Base-by-base conservation (phyloP, 176 grass and related monocot species). In the Dendrocalamus sinicus region DNA sequence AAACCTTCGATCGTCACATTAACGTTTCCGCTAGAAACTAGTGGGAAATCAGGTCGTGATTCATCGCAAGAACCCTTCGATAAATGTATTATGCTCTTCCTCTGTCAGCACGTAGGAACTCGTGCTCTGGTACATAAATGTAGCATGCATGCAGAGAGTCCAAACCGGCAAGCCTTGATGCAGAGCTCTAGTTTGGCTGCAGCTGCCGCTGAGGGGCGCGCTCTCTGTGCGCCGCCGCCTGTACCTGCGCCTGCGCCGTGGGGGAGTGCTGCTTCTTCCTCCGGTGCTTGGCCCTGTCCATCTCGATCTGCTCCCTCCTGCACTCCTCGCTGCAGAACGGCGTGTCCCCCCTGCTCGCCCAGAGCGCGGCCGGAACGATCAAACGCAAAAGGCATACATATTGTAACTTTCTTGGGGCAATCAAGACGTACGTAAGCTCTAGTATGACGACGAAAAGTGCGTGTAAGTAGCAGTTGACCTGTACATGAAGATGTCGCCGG, bases 261-360 rank as follows among this genome's bases (percentile, higher is more conserved):
- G 80, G 89, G 26, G 79, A 65, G 67, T 78, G 61, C 22, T 91
- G 89, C 85, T 88, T 87, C 89, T 87, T 91, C 85, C 85, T 88
- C 70, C 89, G 85, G 69, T 91, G 81, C 81, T 24, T 88, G 8
- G 54, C 45, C 52, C 71, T 83, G 83, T 94, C 92, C 64, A 80
- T 88, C 2, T 94, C 89, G 39, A 94, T 94, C 89, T 94, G 92
- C 79, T 91, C 89, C 59, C 37, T 83, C 92, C 92, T 75, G 79
- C 92, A 94, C 70, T 89, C 89, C 86, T 91, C 89, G 75, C 86
- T 91, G 77, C 92, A 94, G 80, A 94, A 94, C 20, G 92, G 89
- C 32, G 83, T 89, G 83, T 91, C 89, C 50, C 92, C 92, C 69
- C 92, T 94, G 89, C 86, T 48, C 62, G 57, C 20, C 55, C 8